phyloP scores from a whole-genome alignment of 1,284 basidiomycete genomes.

The Naganishia sp. region DNA sequence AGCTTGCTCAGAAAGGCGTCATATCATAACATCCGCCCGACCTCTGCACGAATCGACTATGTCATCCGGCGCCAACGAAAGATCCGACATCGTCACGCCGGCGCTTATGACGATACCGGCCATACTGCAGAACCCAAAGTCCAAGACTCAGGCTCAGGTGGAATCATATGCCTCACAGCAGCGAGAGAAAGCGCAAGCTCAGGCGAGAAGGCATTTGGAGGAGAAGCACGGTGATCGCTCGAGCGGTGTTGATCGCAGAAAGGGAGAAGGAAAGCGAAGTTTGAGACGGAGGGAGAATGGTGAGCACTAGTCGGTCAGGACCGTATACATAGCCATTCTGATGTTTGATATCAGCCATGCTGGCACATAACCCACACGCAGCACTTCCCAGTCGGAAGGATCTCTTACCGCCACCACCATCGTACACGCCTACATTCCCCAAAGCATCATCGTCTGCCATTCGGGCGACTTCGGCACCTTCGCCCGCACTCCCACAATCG shows the following conservation, averaged over 20 bases:
- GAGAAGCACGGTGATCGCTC: slow-evolving; percentile 27
- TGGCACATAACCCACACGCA: slow-evolving; percentile 50
- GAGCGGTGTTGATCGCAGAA: slow-evolving; percentile 30
- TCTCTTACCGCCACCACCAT: slow-evolving; percentile 45
- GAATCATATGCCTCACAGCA: slow-evolving; percentile 51
- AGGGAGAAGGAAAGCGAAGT: slow-evolving; percentile 46
- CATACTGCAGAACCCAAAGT: slow-evolving; percentile 50
- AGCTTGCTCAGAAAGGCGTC: no score
- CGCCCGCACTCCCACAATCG: slow-evolving; percentile 24
- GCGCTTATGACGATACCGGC: slow-evolving; percentile 41
- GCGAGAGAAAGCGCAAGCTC: slow-evolving; percentile 43
- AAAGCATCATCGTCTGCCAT: slow-evolving; percentile 38
- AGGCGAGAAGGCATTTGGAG: slow-evolving; percentile 26
- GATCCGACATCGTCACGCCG: slow-evolving; percentile 7
- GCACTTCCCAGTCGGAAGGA: slow-evolving; percentile 43
- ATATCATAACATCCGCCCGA: neutral
- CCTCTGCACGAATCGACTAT: neutral
- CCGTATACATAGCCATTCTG: neutral
- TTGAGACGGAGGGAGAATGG: slow-evolving; percentile 51
- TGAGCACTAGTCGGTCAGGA: slow-evolving; percentile 30
- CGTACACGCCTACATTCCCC: slow-evolving; percentile 46
- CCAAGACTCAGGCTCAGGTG: slow-evolving; percentile 42
- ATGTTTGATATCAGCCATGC: slow-evolving; percentile 38
- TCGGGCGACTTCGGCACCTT: slow-evolving; percentile 35
- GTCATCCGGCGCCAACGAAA: slow-evolving; percentile 3